phyloP scores from a whole-genome alignment of 306 rosid genomes.

The Ammopiptanthus mongolicus region DNA sequence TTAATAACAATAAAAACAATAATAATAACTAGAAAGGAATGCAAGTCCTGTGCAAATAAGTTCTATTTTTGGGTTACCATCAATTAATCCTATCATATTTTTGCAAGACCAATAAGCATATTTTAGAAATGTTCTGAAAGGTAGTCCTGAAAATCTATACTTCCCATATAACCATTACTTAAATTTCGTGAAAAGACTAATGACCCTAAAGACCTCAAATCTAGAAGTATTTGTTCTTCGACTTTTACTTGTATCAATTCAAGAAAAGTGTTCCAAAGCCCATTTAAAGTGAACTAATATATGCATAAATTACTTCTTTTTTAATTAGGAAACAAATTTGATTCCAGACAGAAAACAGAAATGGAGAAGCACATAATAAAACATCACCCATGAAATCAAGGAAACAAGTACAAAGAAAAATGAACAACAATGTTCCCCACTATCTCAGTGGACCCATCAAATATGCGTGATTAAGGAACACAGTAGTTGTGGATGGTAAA shows the following conservation, averaged over 20 bases:
- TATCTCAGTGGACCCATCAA: not conserved
- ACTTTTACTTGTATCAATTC: not conserved
- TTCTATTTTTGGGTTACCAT: not conserved
- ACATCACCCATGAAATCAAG: not conserved
- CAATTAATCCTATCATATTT: not conserved
- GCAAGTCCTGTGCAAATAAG: not conserved
- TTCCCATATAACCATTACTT: slow-evolving; percentile 11
- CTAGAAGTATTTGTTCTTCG: not conserved
- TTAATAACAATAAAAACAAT: not conserved
- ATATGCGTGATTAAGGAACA: not conserved
- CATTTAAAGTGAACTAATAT: not conserved
- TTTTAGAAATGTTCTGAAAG: slow-evolving; percentile 11
- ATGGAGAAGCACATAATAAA: not conserved
- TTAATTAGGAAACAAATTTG: not conserved
- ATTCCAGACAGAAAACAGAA: not conserved
- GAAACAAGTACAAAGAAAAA: not conserved
- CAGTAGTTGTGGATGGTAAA: not conserved
- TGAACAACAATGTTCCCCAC: not conserved
- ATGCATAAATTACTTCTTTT: not conserved
- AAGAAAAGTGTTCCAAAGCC: not conserved
- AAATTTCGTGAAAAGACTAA: not conserved
- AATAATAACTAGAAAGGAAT: not conserved
- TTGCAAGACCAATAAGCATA: slow-evolving; percentile 4
- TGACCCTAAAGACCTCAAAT: not conserved
- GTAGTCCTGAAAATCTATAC: not conserved